These are phyloP conservation scores for Lipomyces oligophaga DNA, from an alignment of 805 yeast genomes.

Conservation along the genomic window DNA sequence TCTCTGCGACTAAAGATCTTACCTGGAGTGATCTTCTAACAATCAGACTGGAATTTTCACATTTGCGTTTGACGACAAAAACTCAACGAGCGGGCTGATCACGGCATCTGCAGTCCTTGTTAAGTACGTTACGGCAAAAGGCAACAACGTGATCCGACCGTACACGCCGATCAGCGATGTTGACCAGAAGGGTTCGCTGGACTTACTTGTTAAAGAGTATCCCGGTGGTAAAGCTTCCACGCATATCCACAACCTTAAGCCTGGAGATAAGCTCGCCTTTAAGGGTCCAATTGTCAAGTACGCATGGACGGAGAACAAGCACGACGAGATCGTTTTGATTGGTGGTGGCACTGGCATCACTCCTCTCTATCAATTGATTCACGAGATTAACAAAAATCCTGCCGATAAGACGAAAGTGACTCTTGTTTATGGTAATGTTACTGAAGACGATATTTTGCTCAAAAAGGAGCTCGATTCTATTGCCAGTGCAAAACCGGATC, in stretches of 20 bases:
- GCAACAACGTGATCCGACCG: slow-evolving; percentile 77
- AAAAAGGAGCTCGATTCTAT: slow-evolving; percentile 70
- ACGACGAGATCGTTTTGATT: slow-evolving; percentile 69
- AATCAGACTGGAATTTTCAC: slow-evolving; percentile 23
- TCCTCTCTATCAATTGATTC: slow-evolving; percentile 78
- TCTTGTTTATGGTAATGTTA: slow-evolving; percentile 73
- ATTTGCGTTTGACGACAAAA: slow-evolving; percentile 29
- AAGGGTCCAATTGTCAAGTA: slow-evolving; percentile 93
- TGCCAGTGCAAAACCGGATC: slow-evolving; percentile 64
- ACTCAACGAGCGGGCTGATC: slow-evolving; percentile 27
- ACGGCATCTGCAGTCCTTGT: slow-evolving; percentile 76
- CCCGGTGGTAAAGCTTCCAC: slow-evolving; percentile 78
- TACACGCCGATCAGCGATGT: slow-evolving; percentile 78
- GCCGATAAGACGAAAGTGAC: slow-evolving; percentile 83
- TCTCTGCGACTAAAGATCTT: too few relatives aligned
- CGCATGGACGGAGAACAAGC: slow-evolving; percentile 85
- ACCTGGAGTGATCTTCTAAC: not conserved
- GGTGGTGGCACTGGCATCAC: slow-evolving; percentile 99
- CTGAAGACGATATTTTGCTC: slow-evolving; percentile 73
- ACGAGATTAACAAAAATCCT: slow-evolving; percentile 72
- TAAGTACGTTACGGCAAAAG: slow-evolving; percentile 69
- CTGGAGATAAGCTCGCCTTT: slow-evolving; percentile 77
- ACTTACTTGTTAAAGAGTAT: slow-evolving; percentile 79
- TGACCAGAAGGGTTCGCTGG: slow-evolving; percentile 67
- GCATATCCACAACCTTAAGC: slow-evolving; percentile 66